These are phyloP conservation scores for Xylaria bambusicola DNA, from an alignment of 495 filamentous ascomycete species.

Conservation along the genomic window DNA sequence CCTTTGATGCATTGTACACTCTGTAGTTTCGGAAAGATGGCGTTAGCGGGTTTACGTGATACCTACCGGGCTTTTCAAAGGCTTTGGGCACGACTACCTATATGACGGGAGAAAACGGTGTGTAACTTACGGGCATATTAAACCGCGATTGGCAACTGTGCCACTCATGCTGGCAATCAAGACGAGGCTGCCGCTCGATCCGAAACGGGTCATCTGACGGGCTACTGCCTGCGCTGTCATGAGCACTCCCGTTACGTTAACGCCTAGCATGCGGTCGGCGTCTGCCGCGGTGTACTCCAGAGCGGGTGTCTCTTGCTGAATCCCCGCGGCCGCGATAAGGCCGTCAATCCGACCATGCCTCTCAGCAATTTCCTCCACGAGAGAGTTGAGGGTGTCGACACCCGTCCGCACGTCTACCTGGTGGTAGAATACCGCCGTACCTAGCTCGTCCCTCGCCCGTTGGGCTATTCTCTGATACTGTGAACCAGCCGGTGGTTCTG, in stretches of 20 bases:
- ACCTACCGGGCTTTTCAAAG: too few relatives aligned
- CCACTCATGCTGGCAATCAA: conserved; percentile 82
- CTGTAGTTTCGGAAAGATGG: conserved; percentile 40
- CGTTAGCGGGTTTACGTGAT: neutral
- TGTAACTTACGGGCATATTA: conserved; percentile 48
- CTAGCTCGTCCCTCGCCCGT: conserved; percentile 65
- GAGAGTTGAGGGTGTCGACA: conserved; percentile 63
- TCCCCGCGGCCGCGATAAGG: conserved; percentile 77
- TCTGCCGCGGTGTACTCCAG: conserved; percentile 68
- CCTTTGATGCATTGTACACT: conserved; percentile 90
- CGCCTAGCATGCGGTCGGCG: conserved; percentile 64
- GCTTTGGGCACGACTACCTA: neutral
- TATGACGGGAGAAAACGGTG: neutral
- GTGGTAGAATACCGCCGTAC: conserved; percentile 73
- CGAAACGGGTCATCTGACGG: conserved; percentile 68
- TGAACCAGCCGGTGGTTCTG: conserved; percentile 39
- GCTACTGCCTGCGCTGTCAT: conserved; percentile 78
- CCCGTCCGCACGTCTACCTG: conserved; percentile 79
- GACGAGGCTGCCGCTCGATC: conserved; percentile 63
- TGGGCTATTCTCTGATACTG: conserved; percentile 62
- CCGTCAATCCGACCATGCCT: conserved; percentile 76
- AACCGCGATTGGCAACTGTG: conserved; percentile 68
- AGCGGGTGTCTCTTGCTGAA: conserved; percentile 72
- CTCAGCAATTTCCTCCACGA: conserved; percentile 68
- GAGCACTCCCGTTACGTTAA: conserved; percentile 77